These are phyloP conservation scores for Cladophialophora carrionii DNA, from an alignment of 2,329 filamentous ascomycete species.

Conservation along the genomic window DNA sequence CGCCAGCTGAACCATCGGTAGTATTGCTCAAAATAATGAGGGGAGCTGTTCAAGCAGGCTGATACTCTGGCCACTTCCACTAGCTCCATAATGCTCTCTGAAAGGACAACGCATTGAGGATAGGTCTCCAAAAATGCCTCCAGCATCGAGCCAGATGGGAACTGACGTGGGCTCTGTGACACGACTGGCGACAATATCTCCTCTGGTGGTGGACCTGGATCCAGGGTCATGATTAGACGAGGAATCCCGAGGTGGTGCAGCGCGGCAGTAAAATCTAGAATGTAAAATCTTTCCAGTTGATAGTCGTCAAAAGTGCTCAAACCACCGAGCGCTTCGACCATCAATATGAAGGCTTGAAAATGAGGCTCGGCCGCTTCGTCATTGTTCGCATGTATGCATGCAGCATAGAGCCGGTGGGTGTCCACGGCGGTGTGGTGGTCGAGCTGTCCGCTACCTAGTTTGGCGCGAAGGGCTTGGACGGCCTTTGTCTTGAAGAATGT, in stretches of 20 bases:
- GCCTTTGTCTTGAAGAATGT: constrained; percentile 34
- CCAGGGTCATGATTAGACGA: constrained; percentile 24
- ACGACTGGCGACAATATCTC: constrained; percentile 16
- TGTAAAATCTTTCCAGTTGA: constrained; percentile 30
- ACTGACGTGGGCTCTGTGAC: constrained; percentile 12
- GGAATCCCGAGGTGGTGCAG: constrained; percentile 21
- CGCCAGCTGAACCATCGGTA: constrained; percentile 31
- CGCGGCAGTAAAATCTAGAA: constrained; percentile 24
- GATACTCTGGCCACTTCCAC: constrained; percentile 28
- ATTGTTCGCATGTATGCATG: constrained; percentile 18
- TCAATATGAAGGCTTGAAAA: constrained; percentile 33
- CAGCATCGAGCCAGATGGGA: constrained; percentile 16
- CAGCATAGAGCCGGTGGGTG: constrained; percentile 30
- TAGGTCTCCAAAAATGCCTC: constrained; percentile 15
- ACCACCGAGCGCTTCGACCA: constrained; percentile 32
- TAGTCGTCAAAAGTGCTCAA: constrained; percentile 32
- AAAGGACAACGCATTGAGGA: constrained; percentile 1
- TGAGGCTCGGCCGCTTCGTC: constrained; percentile 31
- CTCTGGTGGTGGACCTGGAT: constrained; percentile 25
- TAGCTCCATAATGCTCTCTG: constrained; percentile 21
- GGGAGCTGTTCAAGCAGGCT: constrained; percentile 13
- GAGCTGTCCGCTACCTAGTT: constrained; percentile 27
- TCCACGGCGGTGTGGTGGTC: constrained; percentile 31
- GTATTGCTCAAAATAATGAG: constrained; percentile 22
- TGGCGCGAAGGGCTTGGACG: constrained; percentile 28